Base-by-base conservation (phyloP, 2,329 filamentous ascomycete species). In the Byssoonygena ceratinophila region DNA sequence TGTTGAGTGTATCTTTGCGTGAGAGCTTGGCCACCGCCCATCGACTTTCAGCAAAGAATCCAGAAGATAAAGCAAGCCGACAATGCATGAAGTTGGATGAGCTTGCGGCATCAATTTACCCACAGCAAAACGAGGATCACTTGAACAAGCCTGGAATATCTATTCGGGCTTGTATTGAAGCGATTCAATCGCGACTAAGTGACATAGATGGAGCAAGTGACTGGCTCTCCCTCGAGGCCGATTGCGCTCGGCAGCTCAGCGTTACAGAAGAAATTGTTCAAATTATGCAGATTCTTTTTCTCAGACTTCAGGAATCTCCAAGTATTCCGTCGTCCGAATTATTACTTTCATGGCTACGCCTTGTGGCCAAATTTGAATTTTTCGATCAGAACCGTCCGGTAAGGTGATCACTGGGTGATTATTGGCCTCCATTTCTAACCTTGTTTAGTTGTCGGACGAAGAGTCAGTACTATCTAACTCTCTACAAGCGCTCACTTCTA, bases 241-340 rank as follows among this genome's bases (percentile, higher is more conserved):
- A 81, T 22, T 76, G 78, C 32, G 73, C 78, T 48, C 91, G 84
- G 81, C 68, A 77, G 22, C 75, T 76, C 51, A 81, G 76, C 4
- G 71, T 82, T 23, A 71, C 89, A 20, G 80, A 81, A 12, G 87
- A 94, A 66, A 76, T 84, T 40, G 74, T 85, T 36, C 85, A 92
- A 63, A 77, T 83, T 37, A 74, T 92, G 67, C 83, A 87, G 46
- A 74, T 89, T 14, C 71, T 88, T 22, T 86, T 90, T 59, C 77
- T 87, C 58, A 74, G 85, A 18, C 69, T 88, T 31, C 82, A 85
- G 57, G 70, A 78, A 44, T 75, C 77, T 47, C 66, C 73, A 34
- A 70, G 74, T 44, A 78, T 86, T 59, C 74, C 81, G 11, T 73
- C 80, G 14, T 74, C 79, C 16, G 71, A 76, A 12, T 67, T 82